Conservation (phyloP, 768 basidiomycete species). For the Tulasnella sp. region DNA sequence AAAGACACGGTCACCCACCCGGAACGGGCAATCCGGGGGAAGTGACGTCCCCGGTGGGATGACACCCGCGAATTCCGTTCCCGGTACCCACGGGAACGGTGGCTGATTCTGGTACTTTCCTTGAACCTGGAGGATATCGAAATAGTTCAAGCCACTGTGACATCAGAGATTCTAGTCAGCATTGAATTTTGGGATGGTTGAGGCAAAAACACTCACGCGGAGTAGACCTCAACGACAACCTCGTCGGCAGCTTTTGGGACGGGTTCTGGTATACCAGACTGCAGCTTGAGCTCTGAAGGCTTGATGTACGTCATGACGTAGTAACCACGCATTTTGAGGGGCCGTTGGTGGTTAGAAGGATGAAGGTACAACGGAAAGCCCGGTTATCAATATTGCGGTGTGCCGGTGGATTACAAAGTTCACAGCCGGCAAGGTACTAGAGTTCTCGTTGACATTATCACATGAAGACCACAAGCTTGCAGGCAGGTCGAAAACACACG, state of each 20-base stretch:
- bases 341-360: background rate
- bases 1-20: slow-evolving; percentile 79
- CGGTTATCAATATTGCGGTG: no score
- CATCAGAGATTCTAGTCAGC: slow-evolving; percentile 47
- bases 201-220: slow-evolving; percentile 28
- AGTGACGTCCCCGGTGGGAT: slow-evolving; percentile 61
- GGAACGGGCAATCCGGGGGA: slow-evolving; percentile 63
- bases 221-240: slow-evolving; percentile 63
- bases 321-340: slow-evolving; percentile 56
- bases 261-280: slow-evolving; percentile 48
- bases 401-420: no score
- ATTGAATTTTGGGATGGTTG: background rate
- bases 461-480: no score
- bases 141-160: slow-evolving; percentile 53
- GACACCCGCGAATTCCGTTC: slow-evolving; percentile 73
- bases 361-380: no score
- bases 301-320: slow-evolving; percentile 57
- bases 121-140: slow-evolving; percentile 73
- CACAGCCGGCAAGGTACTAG: no score
- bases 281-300: slow-evolving; percentile 48
- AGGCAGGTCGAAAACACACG: no score
- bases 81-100: slow-evolving; percentile 72
- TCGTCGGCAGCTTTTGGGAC: slow-evolving; percentile 34
- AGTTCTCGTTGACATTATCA: no score
- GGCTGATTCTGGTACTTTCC: slow-evolving; percentile 46